A percentile compares a stretch with the other conserved stretches of the same genome.
These are phyloP conservation scores for Cyberlindnera petersonii DNA, from an alignment of 805 yeast genomes.

Conservation along the genomic window DNA sequence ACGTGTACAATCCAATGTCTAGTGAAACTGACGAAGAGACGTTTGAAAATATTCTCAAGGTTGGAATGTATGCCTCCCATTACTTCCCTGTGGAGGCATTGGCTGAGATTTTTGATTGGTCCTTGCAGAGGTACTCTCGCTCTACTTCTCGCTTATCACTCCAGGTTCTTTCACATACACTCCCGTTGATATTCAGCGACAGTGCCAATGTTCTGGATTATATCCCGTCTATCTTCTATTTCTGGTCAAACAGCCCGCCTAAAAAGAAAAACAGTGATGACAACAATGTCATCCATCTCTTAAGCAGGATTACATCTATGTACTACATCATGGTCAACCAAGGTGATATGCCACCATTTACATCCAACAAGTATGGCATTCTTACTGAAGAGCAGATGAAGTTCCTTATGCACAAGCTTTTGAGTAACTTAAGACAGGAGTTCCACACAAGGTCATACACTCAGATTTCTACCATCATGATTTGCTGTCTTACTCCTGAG, in stretches of 20 bases:
- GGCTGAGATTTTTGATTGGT: slow-evolving; percentile 45
- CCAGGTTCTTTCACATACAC: slow-evolving; percentile 46
- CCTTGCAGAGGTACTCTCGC: slow-evolving; percentile 50
- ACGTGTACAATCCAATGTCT: slow-evolving; percentile 31
- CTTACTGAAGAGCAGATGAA: slow-evolving; percentile 60
- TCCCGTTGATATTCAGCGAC: slow-evolving; percentile 42
- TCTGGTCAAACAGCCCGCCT: slow-evolving; percentile 59
- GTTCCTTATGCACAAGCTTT: slow-evolving; percentile 53
- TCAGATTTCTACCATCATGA: slow-evolving; percentile 48
- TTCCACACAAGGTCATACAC: slow-evolving; percentile 32
- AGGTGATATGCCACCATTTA: slow-evolving; percentile 29
- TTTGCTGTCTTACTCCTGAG: slow-evolving; percentile 59
- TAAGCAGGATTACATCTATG: slow-evolving; percentile 57
- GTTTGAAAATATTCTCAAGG: slow-evolving; percentile 43
- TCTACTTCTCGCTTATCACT: slow-evolving; percentile 49
- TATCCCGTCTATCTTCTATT: slow-evolving; percentile 62
- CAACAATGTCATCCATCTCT: slow-evolving; percentile 56
- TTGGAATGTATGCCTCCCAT: slow-evolving; percentile 50
- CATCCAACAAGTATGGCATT: slow-evolving; percentile 55
- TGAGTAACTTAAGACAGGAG: slow-evolving; percentile 35
- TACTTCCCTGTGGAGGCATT: slow-evolving; percentile 48
- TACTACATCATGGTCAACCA: slow-evolving; percentile 35
- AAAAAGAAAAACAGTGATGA: slow-evolving; percentile 45
- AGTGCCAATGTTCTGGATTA: slow-evolving; percentile 47
- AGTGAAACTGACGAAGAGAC: slow-evolving; percentile 42